Conservation (phyloP, 345 rosid genomes). For the Eucalyptus erythrocorys region DNA sequence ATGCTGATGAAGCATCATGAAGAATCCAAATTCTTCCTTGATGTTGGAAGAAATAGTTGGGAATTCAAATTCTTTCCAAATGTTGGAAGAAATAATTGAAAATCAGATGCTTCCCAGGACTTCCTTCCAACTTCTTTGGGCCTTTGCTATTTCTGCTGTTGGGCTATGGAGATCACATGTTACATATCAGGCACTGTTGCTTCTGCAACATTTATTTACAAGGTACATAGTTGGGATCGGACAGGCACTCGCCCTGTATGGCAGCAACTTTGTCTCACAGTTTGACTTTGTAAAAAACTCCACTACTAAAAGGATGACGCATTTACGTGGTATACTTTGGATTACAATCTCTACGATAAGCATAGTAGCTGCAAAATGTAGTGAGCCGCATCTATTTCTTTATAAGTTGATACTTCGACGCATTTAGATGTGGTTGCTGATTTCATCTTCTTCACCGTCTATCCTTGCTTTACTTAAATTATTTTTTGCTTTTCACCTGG, state of each 20-base stretch:
- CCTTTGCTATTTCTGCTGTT: neutral
- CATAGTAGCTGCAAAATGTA: neutral
- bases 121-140: neutral
- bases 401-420: neutral
- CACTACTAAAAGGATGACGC: neutral
- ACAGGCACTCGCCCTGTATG: neutral
- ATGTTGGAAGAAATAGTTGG: neutral
- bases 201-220: neutral
- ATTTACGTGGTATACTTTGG: neutral
- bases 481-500: neutral
- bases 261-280: neutral
- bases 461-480: neutral
- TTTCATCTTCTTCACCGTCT: neutral
- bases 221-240: neutral
- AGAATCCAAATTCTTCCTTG: neutral
- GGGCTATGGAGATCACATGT: neutral
- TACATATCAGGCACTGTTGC: neutral
- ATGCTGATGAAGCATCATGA: neutral
- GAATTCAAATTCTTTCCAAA: neutral
- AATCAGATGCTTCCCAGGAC: neutral
- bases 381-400: neutral
- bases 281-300: neutral
- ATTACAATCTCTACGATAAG: neutral
- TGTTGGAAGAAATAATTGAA: neutral
- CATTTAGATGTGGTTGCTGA: neutral